Conservation (phyloP, 495 filamentous ascomycete species). For the Penicillium subrubescens region DNA sequence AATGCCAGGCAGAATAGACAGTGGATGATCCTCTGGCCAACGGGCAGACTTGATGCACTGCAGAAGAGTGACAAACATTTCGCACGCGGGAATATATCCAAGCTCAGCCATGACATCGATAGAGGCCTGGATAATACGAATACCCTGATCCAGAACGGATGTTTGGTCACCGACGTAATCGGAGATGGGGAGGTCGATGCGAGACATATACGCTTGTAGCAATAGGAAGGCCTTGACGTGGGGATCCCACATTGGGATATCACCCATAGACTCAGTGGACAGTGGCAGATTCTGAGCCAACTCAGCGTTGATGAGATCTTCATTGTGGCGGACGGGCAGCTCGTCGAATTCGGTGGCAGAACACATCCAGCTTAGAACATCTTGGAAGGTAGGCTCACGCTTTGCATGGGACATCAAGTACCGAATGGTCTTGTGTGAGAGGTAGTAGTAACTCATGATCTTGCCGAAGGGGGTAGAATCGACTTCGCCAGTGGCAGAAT, state of each 20-base stretch:
- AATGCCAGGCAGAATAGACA: conserved; percentile 83
- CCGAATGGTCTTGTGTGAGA: conserved; percentile 93
- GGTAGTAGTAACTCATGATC: conserved; percentile 99
- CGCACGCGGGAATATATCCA: conserved; percentile 71
- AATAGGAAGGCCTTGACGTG: conserved; percentile 96
- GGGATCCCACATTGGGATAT: conserved; percentile 93
- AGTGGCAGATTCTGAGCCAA: conserved; percentile 79
- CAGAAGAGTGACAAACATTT: conserved; percentile 80
- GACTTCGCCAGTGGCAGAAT: conserved; percentile 81
- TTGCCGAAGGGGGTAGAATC: conserved; percentile 89
- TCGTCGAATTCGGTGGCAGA: conserved; percentile 95
- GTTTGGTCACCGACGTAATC: conserved; percentile 97
- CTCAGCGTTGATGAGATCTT: conserved; percentile 96
- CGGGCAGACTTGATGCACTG: conserved; percentile 89
- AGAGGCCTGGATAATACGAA: conserved; percentile 89
- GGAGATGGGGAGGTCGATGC: conserved; percentile 88
- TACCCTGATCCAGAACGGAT: conserved; percentile 87
- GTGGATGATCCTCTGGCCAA: conserved; percentile 81
- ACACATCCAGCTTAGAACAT: conserved; percentile 90
- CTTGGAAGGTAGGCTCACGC: conserved; percentile 74
- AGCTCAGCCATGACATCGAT: conserved; percentile 95
- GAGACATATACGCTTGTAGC: conserved; percentile 91
- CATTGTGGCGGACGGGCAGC: conserved; percentile 97
- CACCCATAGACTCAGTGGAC: conserved; percentile 65
- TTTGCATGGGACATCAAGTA: conserved; percentile 77